phyloP scores from a whole-genome alignment of 192 early-diverging fungal species.

The Phlyctochytrium bullatum region DNA sequence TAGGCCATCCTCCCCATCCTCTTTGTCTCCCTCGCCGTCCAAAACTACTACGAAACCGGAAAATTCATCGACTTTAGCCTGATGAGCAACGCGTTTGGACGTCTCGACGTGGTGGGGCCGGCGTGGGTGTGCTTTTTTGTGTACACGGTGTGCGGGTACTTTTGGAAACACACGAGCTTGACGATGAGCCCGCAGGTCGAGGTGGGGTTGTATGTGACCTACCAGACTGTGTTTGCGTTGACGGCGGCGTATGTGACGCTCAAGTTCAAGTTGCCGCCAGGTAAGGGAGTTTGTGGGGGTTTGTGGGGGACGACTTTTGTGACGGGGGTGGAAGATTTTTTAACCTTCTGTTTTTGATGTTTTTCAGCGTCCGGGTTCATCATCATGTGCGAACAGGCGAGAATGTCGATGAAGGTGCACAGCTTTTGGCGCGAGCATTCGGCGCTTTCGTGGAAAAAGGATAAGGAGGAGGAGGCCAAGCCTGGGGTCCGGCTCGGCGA shows the following conservation, averaged over 20 bases:
- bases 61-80: neutral
- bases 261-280: neutral
- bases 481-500: neutral
- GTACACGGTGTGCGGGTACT: neutral
- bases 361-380: neutral
- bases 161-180: neutral
- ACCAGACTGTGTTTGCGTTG: neutral
- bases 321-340: too few relatives aligned
- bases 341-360: neutral
- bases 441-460: neutral
- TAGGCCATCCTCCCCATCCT: constrained; percentile 2
- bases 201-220: neutral
- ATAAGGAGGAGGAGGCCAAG: neutral
- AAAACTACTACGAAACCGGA: neutral
- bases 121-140: neutral
- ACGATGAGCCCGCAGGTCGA: neutral
- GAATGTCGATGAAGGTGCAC: neutral
- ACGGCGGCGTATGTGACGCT: neutral
- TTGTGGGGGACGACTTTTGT: too few relatives aligned
- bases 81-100: neutral
- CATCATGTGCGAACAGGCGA: neutral
- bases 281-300: too few relatives aligned
- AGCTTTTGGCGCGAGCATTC: neutral
- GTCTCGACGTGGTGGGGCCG: neutral
- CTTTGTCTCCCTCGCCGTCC: neutral